Evolutionary conservation across 2,329 filamentous ascomycete species (phyloP), one percentile per base, ranked within the genome.

Genomic region (Apiospora kogelbergensis): DNA sequence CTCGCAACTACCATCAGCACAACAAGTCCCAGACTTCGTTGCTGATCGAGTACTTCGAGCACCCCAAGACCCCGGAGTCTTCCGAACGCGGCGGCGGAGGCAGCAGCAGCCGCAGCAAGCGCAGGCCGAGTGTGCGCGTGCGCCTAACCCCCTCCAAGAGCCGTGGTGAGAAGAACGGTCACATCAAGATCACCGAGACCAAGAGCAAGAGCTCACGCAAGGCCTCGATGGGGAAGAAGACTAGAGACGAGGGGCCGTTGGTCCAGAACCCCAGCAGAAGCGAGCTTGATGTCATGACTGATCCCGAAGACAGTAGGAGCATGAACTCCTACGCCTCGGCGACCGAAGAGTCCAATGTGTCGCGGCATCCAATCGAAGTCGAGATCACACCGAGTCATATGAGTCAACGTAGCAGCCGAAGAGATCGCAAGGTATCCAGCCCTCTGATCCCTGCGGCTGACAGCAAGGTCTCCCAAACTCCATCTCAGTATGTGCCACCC

Each of bases 31-130:
- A 97, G 83, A 97, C 95, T 45, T 97, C 93, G 68, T 86, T 98
- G 73, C 85, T 98, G 75, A 98, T 98, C 76, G 95, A 98, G 82
- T 97, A 97, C 81, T 98, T 97, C 77, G 95, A 97, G 82, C 93
- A 90, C 73, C 89, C 91, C 72, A 95, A 93, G 79, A 70, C 74
- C 57, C 77, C 77, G 68, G 81, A 85, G 69, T 78, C 81, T n/a
- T 79, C 81, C 53, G 83, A 87, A 68, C 85, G 85, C 74, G 85
- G 85, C 40, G 40, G 40, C 40, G 40, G 40, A 42, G 40, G 40
- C 74, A 84, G 85, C 74, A 70, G 71, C 80, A 72, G 83, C 82
- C 74, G 82, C 84, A 87, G 82, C 84, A 87, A 89, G 74, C 91
- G 92, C 75, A 90, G 92, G 74, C 94, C 95, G 15, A 97, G 94